Base-by-base conservation (phyloP, 1,139 yeast genomes). In the Hansenula lynferdii region DNA sequence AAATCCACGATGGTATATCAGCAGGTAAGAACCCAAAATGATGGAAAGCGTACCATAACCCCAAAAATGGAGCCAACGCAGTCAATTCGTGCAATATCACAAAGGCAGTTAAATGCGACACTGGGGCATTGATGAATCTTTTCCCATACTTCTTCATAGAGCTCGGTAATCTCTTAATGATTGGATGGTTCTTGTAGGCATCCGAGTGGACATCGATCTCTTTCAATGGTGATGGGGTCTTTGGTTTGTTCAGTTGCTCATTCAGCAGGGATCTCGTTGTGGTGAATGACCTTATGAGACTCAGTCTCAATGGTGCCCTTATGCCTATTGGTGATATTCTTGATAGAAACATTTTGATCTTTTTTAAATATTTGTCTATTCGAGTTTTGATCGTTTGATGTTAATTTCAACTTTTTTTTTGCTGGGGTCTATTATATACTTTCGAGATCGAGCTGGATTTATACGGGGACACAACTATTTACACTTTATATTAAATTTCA, bases 81-180 rank as follows among this genome's bases (percentile, higher is more conserved):
- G 96, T 75, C 32, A 86, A 51, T 57, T 90, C 97, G 55, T 90
- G 97, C n/a, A 90, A 66, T 2, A 89, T 62, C 10, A 85, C 58
- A 51, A 90, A 86, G 4, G 95, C 72, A 0, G 85, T 70, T n/a
- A 82, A 69, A 48, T 84, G 84, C 1, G 86, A 70, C 7, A 81
- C 64, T 2, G 95, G 89, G 0, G 89, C 85, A 36, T 45, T 41
- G 4, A 46, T 42, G 1, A 53, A 41, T 22, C 50, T 44, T 3
- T 29, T 31, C 0, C 54, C 55, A 31, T 53, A 53, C 21, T 49
- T 52, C 28, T 40, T 45, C 6, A 52, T 28, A 3, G 45, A 34
- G 11, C 42, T 46, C 1, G 58, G 58, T 2, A 53, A 42, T 31
- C 42, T 53, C 4, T 27, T 18, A 12, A 52, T 21, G 6, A 37